Base-by-base conservation (phyloP, 441 rosid species). In the Manihot esculenta region DNA sequence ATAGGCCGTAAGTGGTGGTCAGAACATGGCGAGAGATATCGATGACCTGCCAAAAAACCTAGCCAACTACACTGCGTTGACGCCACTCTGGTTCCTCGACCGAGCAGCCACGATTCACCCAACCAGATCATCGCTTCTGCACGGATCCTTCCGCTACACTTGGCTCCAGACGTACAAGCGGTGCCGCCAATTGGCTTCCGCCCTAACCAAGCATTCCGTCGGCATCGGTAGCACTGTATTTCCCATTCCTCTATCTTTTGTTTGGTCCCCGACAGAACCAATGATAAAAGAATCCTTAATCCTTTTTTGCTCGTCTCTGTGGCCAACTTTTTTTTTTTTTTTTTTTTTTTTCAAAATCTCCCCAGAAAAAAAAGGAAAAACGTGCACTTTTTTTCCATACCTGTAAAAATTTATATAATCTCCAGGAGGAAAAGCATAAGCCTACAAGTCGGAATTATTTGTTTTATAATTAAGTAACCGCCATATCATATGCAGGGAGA, bases 51-150 rank as follows among this genome's bases (percentile, higher is more conserved):
- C 96, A 0, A 93, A 89, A 66, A 86, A 83, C 83, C 83, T 72
- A 0, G 98, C 96, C 23, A 93, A 93, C 83, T 84, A 83, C 84
- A 87, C 81, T 12, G 93, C 98, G 44, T 48, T 93, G 66, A 91
- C 97, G 53, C 98, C 98, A 33, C 83, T 93, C 0, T 85, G 91
- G 92, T 93, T 93, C 80, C 73, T 93, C 10, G 90, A 89, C 17
- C 83, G 98, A 69, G 98, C 97, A 1, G 97, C 98, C 26, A 58
- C 78, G 1, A 88, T 93, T 62, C 94, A 91, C 66, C 98, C 95
- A 10, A 56, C 65, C 26, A 79, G 94, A 66, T 80, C 60, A 41
- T 88, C 99, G 7, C 44, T 94, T 58, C 72, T 94, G 73, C 95
- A 90, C 70, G 93, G 89, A 76, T 79, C 95, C 10, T 44, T 55